A percentile compares a stretch with the other conserved stretches of the same genome.
These are phyloP conservation scores for Calonectria honghensis DNA, from an alignment of 2,329 filamentous ascomycete species.

Conservation along the genomic window DNA sequence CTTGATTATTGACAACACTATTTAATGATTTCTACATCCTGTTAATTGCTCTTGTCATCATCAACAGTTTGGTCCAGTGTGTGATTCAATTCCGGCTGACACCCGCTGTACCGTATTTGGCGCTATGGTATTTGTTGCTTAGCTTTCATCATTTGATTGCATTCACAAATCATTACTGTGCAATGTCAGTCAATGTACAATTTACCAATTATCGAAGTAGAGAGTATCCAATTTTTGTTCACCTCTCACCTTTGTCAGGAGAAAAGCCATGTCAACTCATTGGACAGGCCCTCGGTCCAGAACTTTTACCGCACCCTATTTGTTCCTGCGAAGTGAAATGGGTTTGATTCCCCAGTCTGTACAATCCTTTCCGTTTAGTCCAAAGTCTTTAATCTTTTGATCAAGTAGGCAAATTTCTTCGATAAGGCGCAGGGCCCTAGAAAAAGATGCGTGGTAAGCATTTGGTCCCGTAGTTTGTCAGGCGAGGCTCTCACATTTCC, in stretches of 20 bases:
- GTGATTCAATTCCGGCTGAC: too few relatives aligned
- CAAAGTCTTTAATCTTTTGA: neutral
- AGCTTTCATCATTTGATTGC: too few relatives aligned
- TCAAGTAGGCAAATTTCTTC: neutral
- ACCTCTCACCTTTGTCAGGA: too few relatives aligned
- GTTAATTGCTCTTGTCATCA: neutral
- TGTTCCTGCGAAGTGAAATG: neutral
- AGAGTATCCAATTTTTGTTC: too few relatives aligned
- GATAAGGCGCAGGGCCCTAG: neutral
- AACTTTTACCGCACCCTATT: neutral
- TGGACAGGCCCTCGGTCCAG: neutral
- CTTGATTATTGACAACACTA: too few relatives aligned
- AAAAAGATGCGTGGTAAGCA: neutral
- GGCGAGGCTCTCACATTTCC: neutral
- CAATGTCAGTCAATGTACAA: too few relatives aligned
- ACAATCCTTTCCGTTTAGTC: neutral
- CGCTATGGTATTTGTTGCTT: too few relatives aligned
- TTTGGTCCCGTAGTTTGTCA: neutral
- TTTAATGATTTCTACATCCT: neutral
- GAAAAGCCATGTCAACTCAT: too few relatives aligned
- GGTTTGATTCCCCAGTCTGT: neutral
- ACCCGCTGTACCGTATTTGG: too few relatives aligned
- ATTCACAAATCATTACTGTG: too few relatives aligned
- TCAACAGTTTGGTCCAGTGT: neutral
- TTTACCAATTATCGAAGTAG: too few relatives aligned